Evolutionary conservation across 768 basidiomycete genomes (phyloP), one percentile per base, ranked within the genome.

Genomic region (Ramaria rubella): DNA sequence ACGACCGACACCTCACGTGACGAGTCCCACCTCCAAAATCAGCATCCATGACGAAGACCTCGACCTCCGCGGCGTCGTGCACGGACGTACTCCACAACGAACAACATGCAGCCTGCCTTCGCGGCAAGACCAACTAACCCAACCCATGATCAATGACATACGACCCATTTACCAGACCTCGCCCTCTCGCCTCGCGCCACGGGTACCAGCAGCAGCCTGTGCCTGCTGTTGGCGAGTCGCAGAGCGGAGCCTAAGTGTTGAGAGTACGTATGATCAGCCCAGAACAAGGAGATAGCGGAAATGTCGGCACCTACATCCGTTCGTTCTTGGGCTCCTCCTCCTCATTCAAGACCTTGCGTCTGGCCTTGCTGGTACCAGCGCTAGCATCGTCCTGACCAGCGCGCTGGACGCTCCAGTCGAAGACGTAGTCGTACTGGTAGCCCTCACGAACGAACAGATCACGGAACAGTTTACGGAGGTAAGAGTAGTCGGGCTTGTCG

Each of bases 401-500:
- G 49, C 88, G 81, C 71, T 92, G 90, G 56, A 94, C 90, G 64
- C 86, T 89, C 94, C 96, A 99, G 72, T 99, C 96, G 66, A 99
- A 99, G 67, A 98, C 92, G 65, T 98, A 99, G 72, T 99, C 96
- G 70, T 99, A 99, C 75, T 97, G 94, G 78, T 90, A 97, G 54
- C 94, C 93, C 69, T 96, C 94, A 48, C 94, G 88, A 55, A 94
- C 92, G 64, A 97, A 97, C 57, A 97, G 82, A 70, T 97, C 94
- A 46, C 94, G 87, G 91, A 99, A 99, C 57, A 98, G 83, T 77
- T 99, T 99, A 77, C 96, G 92, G 7, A 99, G 83, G 77, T 99
- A 99, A 4, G 94, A 97, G 72, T 99, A 98, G 75, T 99, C 95
- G 29, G 96, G 96, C 77, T 99, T 99, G 81, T 99, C 96, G 68